Evolutionary conservation across 208 protist genomes (phyloP).

Genomic region (Wallacemonas sp.): DNA sequence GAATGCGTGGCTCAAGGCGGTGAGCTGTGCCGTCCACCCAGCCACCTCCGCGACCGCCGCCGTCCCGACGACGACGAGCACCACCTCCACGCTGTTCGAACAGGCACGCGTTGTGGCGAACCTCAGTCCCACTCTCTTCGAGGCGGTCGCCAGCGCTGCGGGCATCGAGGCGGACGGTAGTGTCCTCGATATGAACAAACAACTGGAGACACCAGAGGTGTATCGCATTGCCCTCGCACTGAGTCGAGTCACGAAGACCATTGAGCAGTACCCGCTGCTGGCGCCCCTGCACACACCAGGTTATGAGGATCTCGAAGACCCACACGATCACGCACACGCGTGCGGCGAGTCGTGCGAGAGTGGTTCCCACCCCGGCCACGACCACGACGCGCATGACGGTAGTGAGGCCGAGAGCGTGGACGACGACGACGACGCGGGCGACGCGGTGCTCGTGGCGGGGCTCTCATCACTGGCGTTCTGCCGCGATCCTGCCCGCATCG

Average conservation of each 20-base stretch:
- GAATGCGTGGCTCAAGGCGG: conserved; percentile 21
- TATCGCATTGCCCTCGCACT: conserved; percentile 84
- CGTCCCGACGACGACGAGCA: background rate
- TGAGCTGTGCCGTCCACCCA: conserved; percentile 12
- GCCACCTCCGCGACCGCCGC: conserved; percentile 10
- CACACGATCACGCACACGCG: conserved; percentile 4
- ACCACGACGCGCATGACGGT: conserved; percentile 4
- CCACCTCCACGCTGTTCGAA: background rate
- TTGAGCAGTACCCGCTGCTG: conserved; percentile 58
- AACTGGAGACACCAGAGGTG: conserved; percentile 43
- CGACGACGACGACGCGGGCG: conserved; percentile 14
- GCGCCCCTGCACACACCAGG: conserved; percentile 63
- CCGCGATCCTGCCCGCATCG: conserved; percentile 40
- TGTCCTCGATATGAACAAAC: conserved; percentile 33
- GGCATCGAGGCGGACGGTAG: conserved; percentile 46
- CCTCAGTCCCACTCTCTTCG: conserved; percentile 46
- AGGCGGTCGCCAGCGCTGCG: conserved; percentile 39
- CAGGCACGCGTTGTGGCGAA: conserved; percentile 24
- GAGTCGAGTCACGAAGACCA: conserved; percentile 65
- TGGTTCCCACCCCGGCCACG: background rate
- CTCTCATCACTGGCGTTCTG: conserved; percentile 44
- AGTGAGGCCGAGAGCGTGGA: background rate
- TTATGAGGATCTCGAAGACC: conserved; percentile 27
- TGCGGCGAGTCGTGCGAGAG: too few relatives aligned
- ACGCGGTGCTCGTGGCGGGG: conserved; percentile 32